Percentiles rank a stretch among this genome's conserved stretches.
Conservation (phyloP, 2,329 filamentous ascomycete genomes). For the Coniochaeta sp. region DNA sequence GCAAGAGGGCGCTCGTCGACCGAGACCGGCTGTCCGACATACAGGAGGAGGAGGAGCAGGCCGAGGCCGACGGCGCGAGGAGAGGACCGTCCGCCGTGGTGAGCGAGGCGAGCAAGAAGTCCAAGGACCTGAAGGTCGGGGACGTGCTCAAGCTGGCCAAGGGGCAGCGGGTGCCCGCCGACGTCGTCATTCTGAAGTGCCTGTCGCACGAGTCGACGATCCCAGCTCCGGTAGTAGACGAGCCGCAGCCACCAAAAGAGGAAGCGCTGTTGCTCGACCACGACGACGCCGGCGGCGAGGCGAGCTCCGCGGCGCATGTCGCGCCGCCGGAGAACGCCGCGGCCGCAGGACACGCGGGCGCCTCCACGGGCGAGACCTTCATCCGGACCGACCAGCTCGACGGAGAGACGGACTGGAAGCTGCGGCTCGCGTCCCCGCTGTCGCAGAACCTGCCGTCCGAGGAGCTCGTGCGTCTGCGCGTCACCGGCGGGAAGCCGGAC, state of each 20-base stretch:
- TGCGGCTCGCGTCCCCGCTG: slow-evolving; percentile 77
- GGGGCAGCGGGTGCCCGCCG: slow-evolving; percentile 87
- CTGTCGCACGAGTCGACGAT: slow-evolving; percentile 21
- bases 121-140: slow-evolving; percentile 83
- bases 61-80: slow-evolving; percentile 31
- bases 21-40: slow-evolving; percentile 54
- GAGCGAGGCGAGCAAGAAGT: slow-evolving; percentile 69
- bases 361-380: slow-evolving; percentile 76
- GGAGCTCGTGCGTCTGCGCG: slow-evolving; percentile 61
- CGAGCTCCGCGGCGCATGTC: slow-evolving; percentile 15
- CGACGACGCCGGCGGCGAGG: slow-evolving; percentile 21
- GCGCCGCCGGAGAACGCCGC: slow-evolving; percentile 23
- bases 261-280: slow-evolving; percentile 34
- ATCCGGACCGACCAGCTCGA: slow-evolving; percentile 96
- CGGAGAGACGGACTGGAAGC: slow-evolving; percentile 97
- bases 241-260: slow-evolving; percentile 21
- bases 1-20: slow-evolving; percentile 25
- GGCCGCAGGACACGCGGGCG: slow-evolving; percentile 24
- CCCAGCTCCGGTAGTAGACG: slow-evolving; percentile 20
- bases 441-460: slow-evolving; percentile 70
- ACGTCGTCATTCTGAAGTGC: slow-evolving; percentile 89
- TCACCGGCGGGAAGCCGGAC: slow-evolving; percentile 85
- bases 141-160: slow-evolving; percentile 92
- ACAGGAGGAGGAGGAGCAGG: slow-evolving; percentile 58
- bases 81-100: slow-evolving; percentile 40